Evolutionary conservation across 768 basidiomycete genomes (phyloP), one percentile per base, ranked within the genome.

Genomic region (Collybia sordida): DNA sequence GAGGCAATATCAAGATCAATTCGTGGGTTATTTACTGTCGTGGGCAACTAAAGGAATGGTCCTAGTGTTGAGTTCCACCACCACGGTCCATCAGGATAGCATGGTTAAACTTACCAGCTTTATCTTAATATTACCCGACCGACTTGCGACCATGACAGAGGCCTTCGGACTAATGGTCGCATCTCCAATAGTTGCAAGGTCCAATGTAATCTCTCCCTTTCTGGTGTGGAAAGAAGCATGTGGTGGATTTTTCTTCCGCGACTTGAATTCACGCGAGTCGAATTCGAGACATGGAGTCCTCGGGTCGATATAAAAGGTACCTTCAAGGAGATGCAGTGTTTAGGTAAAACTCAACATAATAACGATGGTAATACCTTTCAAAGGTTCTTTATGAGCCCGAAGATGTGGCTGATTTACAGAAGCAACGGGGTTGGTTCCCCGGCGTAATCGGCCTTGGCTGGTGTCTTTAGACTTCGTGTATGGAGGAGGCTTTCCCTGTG

Each of bases 211-310:
- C 18, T 60, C 52, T 8, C 71, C 77, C 35, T 70, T 66, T 35
- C 70, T 71, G 42, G 77, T 70, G 17, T 63, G 72, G 58, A 78
- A 74, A 36, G 72, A 74, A 7, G 71, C 72, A 53, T 74, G 65
- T 6, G 70, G 65, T 19, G 59, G 54, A 35, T 58, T 61, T 9
- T 64, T 62, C 40, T 64, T 66, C 48, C 57, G 52, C 40, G 59
- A 50, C 42, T 63, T 69, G 48, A 51, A 57, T 38, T 54, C 50
- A 28, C 56, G 61, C n/a, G 49, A 18, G 35, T 54, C 39, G 24
- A 51, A 43, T 11, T 66, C 64, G 15, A 64, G 55, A 21, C 64
- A 60, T 37, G 70, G 65, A 19, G 60, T 55, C 18, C 54, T 57
- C 24, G 79, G 72, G 49, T 74, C 71, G 18, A 79, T 65, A 49